phyloP scores from a whole-genome alignment of 257 asterid genomes.

The Galeopsis tetrahit region DNA sequence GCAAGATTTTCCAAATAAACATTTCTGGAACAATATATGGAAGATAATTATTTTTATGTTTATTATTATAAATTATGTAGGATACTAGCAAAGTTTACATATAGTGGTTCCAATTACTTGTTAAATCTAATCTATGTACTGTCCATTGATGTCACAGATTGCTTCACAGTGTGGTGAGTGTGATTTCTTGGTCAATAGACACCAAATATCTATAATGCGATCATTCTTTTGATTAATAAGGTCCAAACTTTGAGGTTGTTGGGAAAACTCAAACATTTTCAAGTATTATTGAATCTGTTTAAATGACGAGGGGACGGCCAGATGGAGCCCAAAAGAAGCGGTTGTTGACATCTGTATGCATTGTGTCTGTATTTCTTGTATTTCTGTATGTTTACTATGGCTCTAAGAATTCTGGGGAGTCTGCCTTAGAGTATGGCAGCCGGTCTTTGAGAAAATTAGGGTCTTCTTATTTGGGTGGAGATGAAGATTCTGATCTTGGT shows the following conservation, averaged over 20 bases:
- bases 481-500: conserved; percentile 75
- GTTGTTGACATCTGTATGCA: conserved; percentile 58
- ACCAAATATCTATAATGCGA: conserved; percentile 32
- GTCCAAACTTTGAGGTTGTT: conserved; percentile 30
- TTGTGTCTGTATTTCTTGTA: conserved; percentile 62
- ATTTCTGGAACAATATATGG: not conserved
- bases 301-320: conserved; percentile 86
- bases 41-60: not conserved
- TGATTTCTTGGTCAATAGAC: conserved; percentile 24
- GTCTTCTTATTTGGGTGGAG: conserved; percentile 84
- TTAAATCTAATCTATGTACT: conserved; percentile 9
- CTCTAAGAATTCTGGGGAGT: conserved; percentile 76
- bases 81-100: not conserved
- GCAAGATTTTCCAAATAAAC: not conserved
- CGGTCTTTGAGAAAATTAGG: conserved; percentile 87
- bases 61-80: conserved; percentile 1
- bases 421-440: conserved; percentile 90
- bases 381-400: conserved; percentile 71
- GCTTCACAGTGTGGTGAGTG: conserved; percentile 20
- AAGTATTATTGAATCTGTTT: conserved; percentile 34
- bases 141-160: conserved; percentile 37
- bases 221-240: conserved; percentile 36
- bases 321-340: conserved; percentile 86
- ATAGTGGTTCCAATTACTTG: not conserved
- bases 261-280: conserved; percentile 40